phyloP scores from a whole-genome alignment of 2,329 filamentous ascomycete species.

The Cryoendolithus antarcticus region DNA sequence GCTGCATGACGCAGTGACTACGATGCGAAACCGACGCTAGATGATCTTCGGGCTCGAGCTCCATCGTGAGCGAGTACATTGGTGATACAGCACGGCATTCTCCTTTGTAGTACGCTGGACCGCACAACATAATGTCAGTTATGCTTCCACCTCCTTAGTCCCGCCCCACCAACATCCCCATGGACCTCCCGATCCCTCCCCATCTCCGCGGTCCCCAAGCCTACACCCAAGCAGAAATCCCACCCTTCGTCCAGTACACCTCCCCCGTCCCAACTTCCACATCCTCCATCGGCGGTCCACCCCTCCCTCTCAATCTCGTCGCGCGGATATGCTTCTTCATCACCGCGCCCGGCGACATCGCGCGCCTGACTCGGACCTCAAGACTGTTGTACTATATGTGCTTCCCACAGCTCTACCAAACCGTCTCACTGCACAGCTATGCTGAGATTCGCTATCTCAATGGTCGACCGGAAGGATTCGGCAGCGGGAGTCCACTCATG shows the following conservation, averaged over 20 bases:
- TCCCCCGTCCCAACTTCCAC: conserved; percentile 12
- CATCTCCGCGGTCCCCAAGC: background rate
- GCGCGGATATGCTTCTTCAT: conserved; percentile 45
- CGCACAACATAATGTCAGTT: too few species aligned
- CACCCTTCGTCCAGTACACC: conserved; percentile 17
- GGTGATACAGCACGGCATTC: too few species aligned
- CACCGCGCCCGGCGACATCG: conserved; percentile 46
- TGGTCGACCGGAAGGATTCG: conserved; percentile 47
- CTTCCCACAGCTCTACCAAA: conserved; percentile 47
- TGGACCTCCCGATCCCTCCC: too few species aligned
- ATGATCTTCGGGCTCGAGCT: too few species aligned
- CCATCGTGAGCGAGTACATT: too few species aligned
- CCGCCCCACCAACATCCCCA: too few species aligned
- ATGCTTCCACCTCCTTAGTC: too few species aligned
- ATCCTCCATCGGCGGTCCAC: conserved; percentile 8
- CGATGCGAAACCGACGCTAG: too few species aligned
- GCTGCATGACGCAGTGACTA: too few species aligned
- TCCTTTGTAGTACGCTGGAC: too few species aligned
- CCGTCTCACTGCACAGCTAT: conserved; percentile 45
- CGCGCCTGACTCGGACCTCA: conserved; percentile 47
- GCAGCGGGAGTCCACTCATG: conserved; percentile 49
- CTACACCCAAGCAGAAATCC: conserved; percentile 8
- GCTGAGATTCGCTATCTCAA: conserved; percentile 45
- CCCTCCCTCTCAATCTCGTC: conserved; percentile 46
- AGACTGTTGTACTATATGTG: conserved; percentile 54